Percentiles rank a stretch among this genome's conserved stretches.
Evolutionary conservation across 768 basidiomycete genomes (phyloP).

Genomic region (Lactifluus volemus): DNA sequence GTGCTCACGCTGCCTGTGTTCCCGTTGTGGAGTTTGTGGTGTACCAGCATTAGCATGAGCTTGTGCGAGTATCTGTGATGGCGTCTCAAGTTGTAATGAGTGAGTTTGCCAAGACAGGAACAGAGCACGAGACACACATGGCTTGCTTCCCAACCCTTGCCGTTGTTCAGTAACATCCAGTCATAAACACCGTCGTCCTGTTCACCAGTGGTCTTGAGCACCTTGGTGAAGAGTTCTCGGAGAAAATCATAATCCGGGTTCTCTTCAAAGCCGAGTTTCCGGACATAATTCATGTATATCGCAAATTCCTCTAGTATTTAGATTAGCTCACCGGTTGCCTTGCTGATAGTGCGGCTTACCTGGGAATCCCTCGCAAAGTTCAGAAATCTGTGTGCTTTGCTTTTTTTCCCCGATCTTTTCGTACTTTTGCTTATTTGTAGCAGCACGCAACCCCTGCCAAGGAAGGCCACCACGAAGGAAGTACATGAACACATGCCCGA

Average conservation of each 20-base stretch:
- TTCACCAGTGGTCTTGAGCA: slow-evolving; percentile 81
- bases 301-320: slow-evolving; percentile 77
- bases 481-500: slow-evolving; percentile 99
- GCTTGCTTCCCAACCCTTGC: slow-evolving; percentile 92
- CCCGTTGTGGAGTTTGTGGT: slow-evolving; percentile 46
- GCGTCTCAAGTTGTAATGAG: slow-evolving; percentile 28
- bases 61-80: slow-evolving; percentile 37
- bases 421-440: slow-evolving; percentile 99
- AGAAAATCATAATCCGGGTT: slow-evolving; percentile 97
- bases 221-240: slow-evolving; percentile 87
- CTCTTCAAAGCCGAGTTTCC: slow-evolving; percentile 97
- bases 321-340: background rate
- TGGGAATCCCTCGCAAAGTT: slow-evolving; percentile 95
- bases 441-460: slow-evolving; percentile 96
- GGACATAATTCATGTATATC: slow-evolving; percentile 99
- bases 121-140: slow-evolving; percentile 44
- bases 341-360: slow-evolving; percentile 40
- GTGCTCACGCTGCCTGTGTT: slow-evolving; percentile 36
- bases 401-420: slow-evolving; percentile 99
- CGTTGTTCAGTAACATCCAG: slow-evolving; percentile 92
- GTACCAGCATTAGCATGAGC: slow-evolving; percentile 48
- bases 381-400: slow-evolving; percentile 84
- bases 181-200: slow-evolving; percentile 89
- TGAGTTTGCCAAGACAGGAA: background rate
- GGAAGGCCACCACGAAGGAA: slow-evolving; percentile 93